These are phyloP conservation scores for Amanita rimosa DNA, from an alignment of 768 basidiomycete species.

Conservation along the genomic window DNA sequence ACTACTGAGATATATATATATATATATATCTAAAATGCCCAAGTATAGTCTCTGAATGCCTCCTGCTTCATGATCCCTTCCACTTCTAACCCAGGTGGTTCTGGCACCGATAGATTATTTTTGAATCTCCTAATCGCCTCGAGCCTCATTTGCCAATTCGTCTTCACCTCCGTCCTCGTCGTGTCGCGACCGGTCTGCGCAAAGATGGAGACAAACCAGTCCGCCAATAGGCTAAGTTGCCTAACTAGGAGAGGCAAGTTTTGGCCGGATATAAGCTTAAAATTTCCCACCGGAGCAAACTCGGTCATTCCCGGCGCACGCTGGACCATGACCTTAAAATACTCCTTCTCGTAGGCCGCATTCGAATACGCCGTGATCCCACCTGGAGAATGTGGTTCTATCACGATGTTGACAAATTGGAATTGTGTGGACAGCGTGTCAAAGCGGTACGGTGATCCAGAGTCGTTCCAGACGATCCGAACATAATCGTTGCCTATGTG, in stretches of 20 bases:
- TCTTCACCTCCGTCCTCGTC: conserved; percentile 63
- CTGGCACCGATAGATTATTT: conserved; percentile 22
- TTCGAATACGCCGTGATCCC: conserved; percentile 80
- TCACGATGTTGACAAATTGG: conserved; percentile 95
- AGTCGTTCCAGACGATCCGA: conserved; percentile 97
- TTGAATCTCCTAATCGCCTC: conserved; percentile 70
- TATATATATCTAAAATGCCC: conserved; percentile 2
- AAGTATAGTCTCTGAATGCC: conserved; percentile 44
- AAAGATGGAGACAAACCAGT: conserved; percentile 86
- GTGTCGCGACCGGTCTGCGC: conserved; percentile 64
- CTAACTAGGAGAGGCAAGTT: conserved; percentile 81
- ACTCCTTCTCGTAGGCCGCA: conserved; percentile 82
- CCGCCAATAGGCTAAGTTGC: conserved; percentile 77
- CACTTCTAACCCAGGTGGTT: conserved; percentile 11
- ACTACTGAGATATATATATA: not conserved
- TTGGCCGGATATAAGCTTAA: conserved; percentile 88
- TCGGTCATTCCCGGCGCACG: conserved; percentile 85
- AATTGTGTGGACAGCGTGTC: conserved; percentile 90
- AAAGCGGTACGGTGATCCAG: conserved; percentile 79
- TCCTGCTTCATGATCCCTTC: conserved; percentile 44
- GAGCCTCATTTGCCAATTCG: conserved; percentile 80
- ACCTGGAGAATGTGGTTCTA: conserved; percentile 85
- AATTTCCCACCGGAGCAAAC: conserved; percentile 85
- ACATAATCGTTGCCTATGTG: conserved; percentile 97
- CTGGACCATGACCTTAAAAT: conserved; percentile 92